Base-by-base conservation (phyloP, 192 early-diverging fungal species). In the Lunasporangiospora selenospora region DNA sequence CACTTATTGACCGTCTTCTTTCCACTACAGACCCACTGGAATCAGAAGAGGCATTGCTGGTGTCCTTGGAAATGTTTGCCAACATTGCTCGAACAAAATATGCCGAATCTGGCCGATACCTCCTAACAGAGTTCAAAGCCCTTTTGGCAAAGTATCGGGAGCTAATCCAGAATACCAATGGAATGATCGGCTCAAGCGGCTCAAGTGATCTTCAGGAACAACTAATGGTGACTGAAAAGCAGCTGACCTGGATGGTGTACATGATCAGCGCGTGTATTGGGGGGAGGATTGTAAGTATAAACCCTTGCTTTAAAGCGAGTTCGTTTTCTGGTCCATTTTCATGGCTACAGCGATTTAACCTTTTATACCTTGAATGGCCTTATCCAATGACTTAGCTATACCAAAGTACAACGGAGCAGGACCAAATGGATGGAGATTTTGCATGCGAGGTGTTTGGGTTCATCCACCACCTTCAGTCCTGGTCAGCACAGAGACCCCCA, bases 211-310 rank as follows among this genome's bases (percentile, higher is more conserved):
- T 73, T 3, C 62, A 62, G 31, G 69, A 73, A 26, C 62, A 61
- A 18, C 55, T 73, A 11, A 37, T 73, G 34, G 60, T 73, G 11
- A 37, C 53, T n/a, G 60, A 73, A 42, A 38, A 63, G 47, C 60
- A 92, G 75, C 79, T 94, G 55, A 84, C 92, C 1, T 94, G 90
- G 91, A 75, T 93, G 30, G 85, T 94, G 15, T 93, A 95, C 40
- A 84, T 90, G 4, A 87, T 87, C 48, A 85, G 85, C 1, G 76
- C 82, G 43, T 85, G 83, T 53, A 78, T 95, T 38, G 85, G 87
- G 3, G 86, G 75, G 7, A 78, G 93, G 46, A 81, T 83, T 7
- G 84, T 84, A 80, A 61, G 58, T 26, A 27, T 42, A 19, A 13
- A 5, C 43, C 9, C 16, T 18, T 45, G 43, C 12, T 45, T 53